A percentile compares a stretch with the other conserved stretches of the same genome.
Evolutionary conservation across 352 stramenopile species (phyloP).

Genomic region (Phytophthora chlamydospora): DNA sequence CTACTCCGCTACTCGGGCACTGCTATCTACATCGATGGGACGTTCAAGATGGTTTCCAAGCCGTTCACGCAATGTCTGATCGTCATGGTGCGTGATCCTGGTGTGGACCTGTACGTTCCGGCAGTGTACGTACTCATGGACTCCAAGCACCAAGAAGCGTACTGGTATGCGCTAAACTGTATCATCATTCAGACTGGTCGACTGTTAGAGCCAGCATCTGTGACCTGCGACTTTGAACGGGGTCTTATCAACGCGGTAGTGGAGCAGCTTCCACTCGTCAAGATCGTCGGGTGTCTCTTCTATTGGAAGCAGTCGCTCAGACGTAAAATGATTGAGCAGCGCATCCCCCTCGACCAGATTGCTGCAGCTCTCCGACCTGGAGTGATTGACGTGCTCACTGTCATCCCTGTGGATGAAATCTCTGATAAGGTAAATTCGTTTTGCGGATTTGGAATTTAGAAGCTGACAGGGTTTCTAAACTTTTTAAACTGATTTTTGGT

Average conservation of each 20-base stretch:
- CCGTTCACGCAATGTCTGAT: constrained; percentile 5
- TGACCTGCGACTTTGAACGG: constrained; percentile 20
- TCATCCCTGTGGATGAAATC: constrained; percentile 16
- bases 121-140: constrained; percentile 15
- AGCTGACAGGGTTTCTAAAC: too few relatives aligned
- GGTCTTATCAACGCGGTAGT: constrained; percentile 18
- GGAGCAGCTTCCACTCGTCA: constrained; percentile 12
- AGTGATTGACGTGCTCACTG: constrained; percentile 10
- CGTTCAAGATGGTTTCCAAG: constrained; percentile 7
- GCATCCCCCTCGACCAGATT: constrained; percentile 5
- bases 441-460: too few relatives aligned
- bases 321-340: constrained; percentile 15
- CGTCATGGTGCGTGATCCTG: neutral
- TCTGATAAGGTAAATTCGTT: constrained; percentile 73
- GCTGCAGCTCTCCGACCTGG: neutral
- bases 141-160: constrained; percentile 11
- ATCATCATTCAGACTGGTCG: constrained; percentile 13
- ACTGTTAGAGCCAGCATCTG: constrained; percentile 3
- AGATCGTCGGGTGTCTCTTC: constrained; percentile 19
- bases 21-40: constrained; percentile 7
- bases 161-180: constrained; percentile 10
- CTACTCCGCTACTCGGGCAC: constrained; percentile 3
- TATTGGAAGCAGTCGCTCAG: constrained; percentile 25
- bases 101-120: neutral
- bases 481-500: too few relatives aligned